These are phyloP conservation scores for Citrus sp. DNA, from an alignment of 345 rosid species.

Conservation along the genomic window DNA sequence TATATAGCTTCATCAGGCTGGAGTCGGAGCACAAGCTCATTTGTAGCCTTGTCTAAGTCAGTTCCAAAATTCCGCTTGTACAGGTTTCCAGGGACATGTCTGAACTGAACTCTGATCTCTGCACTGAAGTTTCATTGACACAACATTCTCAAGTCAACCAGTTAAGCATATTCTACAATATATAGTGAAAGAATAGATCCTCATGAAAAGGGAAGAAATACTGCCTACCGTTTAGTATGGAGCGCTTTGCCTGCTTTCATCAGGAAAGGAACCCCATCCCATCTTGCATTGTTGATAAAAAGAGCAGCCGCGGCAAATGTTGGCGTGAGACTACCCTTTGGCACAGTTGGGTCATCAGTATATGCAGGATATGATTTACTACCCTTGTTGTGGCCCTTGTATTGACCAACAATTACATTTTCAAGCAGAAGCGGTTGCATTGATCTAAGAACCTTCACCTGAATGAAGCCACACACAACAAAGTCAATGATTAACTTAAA, in stretches of 20 bases:
- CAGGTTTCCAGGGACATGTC: constrained; percentile 76
- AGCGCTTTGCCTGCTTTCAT: constrained; percentile 97
- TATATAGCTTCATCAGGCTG: constrained; percentile 98
- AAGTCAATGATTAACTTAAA: background rate
- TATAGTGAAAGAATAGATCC: background rate
- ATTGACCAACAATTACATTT: constrained; percentile 80
- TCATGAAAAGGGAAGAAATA: background rate
- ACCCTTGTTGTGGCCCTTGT: constrained; percentile 74
- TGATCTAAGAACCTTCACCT: constrained; percentile 93
- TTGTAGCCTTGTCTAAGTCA: background rate
- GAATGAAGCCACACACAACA: background rate
- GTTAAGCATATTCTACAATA: background rate
- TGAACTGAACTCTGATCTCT: constrained; percentile 73
- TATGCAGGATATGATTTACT: constrained; percentile 58
- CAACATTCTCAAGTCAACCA: background rate
- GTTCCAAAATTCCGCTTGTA: constrained; percentile 62
- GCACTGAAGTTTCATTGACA: constrained; percentile 43
- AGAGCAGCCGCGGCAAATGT: constrained; percentile 94
- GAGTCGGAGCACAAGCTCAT: constrained; percentile 33
- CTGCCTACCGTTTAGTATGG: constrained; percentile 55
- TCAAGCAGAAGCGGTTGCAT: constrained; percentile 74
- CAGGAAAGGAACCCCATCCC: constrained; percentile 97
- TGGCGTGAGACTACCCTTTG: constrained; percentile 68
- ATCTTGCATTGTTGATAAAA: constrained; percentile 81
- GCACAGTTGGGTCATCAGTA: constrained; percentile 73